Base-by-base conservation (phyloP, 441 rosid genomes). In the Adansonia madagascariensis region DNA sequence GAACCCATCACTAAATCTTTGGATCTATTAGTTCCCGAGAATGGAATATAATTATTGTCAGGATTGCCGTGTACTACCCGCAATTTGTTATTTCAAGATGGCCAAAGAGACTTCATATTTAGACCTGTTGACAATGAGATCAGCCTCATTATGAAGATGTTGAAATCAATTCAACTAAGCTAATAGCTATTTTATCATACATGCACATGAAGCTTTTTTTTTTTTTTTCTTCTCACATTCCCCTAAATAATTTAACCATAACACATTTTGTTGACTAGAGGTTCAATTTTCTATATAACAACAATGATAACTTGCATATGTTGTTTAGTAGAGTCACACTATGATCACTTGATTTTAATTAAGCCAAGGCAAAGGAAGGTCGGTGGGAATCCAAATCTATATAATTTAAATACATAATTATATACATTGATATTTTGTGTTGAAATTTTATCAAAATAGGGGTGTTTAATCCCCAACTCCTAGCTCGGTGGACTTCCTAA, bases 51-150 rank as follows among this genome's bases (percentile, higher is more conserved):
- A 20, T 67, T 72, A 44, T 44, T 78, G 77, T 81, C 75, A 77
- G 59, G 83, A 81, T 83, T 83, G 46, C 66, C 91, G 86, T 88
- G 77, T 77, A 75, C 76, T 81, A 70, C 69, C 86, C 80, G 88
- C 86, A 85, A 84, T 63, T 64, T 52, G 49, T 75, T 77, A 44
- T 74, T 80, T 69, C 76, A 75, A 85, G 68, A 77, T 87, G 78
- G 77, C 81, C 65, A 67, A 35, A 50, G 44, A 6, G 15, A 68
- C 41, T 31, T 62, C 46, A 39, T 8, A 59, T 67, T 15, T 43
- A 44, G 63, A 57, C 74, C n/a, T 17, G 12, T 35, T 56, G 50
- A 67, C 50, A 6, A 6, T 41, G 17, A 63, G 44, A 14, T 18
- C 7, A 31, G 8, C 39, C 41, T 62, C 44, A 2, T 62, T 62